These are phyloP conservation scores for Chimonanthus salicifolius DNA, from an alignment of 164 flowering plant genomes.

Conservation along the genomic window DNA sequence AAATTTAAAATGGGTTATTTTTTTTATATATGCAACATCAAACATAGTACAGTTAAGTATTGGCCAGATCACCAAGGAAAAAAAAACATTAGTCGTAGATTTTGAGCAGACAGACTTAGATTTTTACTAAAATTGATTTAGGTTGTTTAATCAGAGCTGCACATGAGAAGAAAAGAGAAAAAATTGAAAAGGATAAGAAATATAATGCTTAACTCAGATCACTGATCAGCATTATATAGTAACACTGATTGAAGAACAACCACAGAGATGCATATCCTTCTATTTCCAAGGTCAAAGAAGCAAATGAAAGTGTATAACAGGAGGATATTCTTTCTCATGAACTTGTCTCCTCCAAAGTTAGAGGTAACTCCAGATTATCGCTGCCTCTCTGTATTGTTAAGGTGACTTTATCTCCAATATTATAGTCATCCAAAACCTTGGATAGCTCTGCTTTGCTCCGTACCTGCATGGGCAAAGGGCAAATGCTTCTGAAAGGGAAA, in stretches of 20 bases:
- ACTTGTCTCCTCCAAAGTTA: conserved; percentile 49
- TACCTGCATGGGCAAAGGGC: conserved; percentile 42
- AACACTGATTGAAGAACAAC: too few species aligned
- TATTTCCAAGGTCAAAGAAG: background rate
- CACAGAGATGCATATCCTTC: background rate
- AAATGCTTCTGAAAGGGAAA: background rate
- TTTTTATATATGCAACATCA: too few species aligned
- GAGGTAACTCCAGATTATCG: conserved; percentile 55
- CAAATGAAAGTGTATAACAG: conserved; percentile 3
- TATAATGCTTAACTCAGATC: too few species aligned
- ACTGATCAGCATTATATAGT: too few species aligned
- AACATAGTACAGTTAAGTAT: too few species aligned
- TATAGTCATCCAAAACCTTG: conserved; percentile 71
- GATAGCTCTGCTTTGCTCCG: conserved; percentile 65
- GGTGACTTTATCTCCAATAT: conserved; percentile 54
- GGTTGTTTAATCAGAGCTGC: background rate
- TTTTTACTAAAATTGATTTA: too few species aligned
- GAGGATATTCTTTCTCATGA: conserved; percentile 35
- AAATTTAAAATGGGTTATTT: too few species aligned
- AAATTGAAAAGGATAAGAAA: too few species aligned
- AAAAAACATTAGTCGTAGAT: background rate
- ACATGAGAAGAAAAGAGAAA: too few species aligned
- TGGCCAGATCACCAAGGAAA: too few species aligned
- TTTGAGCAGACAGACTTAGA: background rate
- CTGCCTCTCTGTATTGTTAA: conserved; percentile 58